A percentile compares a stretch with the other conserved stretches of the same genome.
These are phyloP conservation scores for Alternaria incomplexa DNA, from an alignment of 2,329 filamentous ascomycete genomes.

Conservation along the genomic window DNA sequence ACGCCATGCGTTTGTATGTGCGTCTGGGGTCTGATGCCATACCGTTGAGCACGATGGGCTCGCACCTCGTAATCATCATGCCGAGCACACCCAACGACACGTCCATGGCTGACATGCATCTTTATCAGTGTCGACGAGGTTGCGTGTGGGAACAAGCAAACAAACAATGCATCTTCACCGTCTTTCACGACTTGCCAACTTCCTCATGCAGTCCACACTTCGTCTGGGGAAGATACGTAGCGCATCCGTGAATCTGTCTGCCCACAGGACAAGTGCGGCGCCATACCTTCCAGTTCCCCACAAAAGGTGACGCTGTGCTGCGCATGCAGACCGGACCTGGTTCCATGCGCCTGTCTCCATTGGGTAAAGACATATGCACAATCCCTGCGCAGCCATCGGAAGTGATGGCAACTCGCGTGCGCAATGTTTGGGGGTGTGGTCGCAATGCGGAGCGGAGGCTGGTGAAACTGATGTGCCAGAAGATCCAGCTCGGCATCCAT, in stretches of 20 bases:
- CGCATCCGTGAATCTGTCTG: constrained; percentile 36
- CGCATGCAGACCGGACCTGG: constrained; percentile 27
- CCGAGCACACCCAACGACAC: constrained; percentile 1
- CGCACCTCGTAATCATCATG: constrained; percentile 21
- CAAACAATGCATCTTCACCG: constrained; percentile 25
- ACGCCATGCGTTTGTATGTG: constrained; percentile 12
- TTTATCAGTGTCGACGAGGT: not conserved
- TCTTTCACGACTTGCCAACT: constrained; percentile 25
- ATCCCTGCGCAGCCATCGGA: constrained; percentile 33
- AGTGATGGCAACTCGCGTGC: constrained; percentile 42
- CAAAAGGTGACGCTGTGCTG: constrained; percentile 44
- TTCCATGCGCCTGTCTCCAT: constrained; percentile 27
- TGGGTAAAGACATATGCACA: constrained; percentile 22
- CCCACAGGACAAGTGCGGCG: constrained; percentile 27
- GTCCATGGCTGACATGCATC: constrained; percentile 2
- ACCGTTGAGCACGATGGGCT: constrained; percentile 18
- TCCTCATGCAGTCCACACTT: constrained; percentile 25
- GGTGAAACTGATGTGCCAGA: constrained; percentile 38
- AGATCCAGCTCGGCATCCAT: constrained; percentile 5
- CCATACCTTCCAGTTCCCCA: constrained; percentile 37
- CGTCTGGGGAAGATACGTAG: constrained; percentile 37
- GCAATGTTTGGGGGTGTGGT: constrained; percentile 24
- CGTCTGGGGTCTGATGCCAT: constrained; percentile 11
- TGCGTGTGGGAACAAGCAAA: constrained; percentile 23
- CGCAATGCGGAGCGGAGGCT: constrained; percentile 18